A percentile compares a stretch with the other conserved stretches of the same genome.
These are phyloP conservation scores for Delphinella strobiligena DNA, from an alignment of 2,329 filamentous ascomycete genomes.

Conservation along the genomic window DNA sequence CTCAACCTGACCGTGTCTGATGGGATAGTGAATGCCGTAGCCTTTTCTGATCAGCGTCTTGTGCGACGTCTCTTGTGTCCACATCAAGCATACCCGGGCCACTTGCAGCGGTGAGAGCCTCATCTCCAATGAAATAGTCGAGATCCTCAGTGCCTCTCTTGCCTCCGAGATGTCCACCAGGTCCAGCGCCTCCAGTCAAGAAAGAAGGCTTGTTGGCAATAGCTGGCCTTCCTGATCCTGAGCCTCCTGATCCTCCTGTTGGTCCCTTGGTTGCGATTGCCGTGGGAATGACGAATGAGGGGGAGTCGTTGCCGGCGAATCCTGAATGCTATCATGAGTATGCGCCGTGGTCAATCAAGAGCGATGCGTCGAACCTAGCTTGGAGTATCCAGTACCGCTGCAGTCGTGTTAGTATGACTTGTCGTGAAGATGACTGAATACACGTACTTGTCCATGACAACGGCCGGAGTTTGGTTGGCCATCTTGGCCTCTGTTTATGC, in stretches of 20 bases:
- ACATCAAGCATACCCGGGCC: constrained; percentile 56
- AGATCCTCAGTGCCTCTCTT: constrained; percentile 96
- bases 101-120: constrained; percentile 70
- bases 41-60: constrained; percentile 36
- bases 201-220: constrained; percentile 94
- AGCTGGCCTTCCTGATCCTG: constrained; percentile 77
- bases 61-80: constrained; percentile 1
- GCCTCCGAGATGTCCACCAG: constrained; percentile 67
- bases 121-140: constrained; percentile 98
- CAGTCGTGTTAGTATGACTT: constrained; percentile 14
- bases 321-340: constrained; percentile 38
- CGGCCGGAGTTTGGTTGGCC: constrained; percentile 97
- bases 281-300: constrained; percentile 97
- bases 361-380: constrained; percentile 60
- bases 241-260: constrained; percentile 55
- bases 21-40: constrained; percentile 94
- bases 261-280: constrained; percentile 91
- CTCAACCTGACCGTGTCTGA: constrained; percentile 95
- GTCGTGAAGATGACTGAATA: constrained; percentile 12
- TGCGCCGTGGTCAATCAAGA: background rate
- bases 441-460: constrained; percentile 99
- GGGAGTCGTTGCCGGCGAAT: constrained; percentile 98
- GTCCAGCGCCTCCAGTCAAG: constrained; percentile 78
- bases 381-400: constrained; percentile 98
- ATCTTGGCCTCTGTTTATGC: constrained; percentile 40